phyloP scores from a whole-genome alignment of 257 asterid genomes.

The Paraleonurus japonicus region DNA sequence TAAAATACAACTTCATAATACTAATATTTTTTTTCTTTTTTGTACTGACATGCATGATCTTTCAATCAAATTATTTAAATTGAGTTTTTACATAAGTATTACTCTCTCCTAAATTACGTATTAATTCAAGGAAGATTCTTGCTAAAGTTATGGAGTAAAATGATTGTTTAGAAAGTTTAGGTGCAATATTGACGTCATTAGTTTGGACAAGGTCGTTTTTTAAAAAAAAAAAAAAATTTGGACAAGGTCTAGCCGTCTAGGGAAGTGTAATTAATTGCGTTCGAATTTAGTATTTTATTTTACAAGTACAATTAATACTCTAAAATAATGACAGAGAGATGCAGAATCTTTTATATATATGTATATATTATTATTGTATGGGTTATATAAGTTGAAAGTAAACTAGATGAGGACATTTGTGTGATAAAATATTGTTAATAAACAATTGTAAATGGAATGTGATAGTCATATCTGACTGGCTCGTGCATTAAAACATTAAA shows the following conservation, averaged over 20 bases:
- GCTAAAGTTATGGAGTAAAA: neutral
- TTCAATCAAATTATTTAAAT: too few relatives aligned
- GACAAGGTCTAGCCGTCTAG: too few relatives aligned
- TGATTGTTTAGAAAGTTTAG: neutral
- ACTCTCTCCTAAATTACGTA: neutral
- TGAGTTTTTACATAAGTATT: too few relatives aligned
- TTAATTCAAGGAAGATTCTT: neutral
- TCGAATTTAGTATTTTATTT: neutral
- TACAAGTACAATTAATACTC: neutral
- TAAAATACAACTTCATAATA: too few relatives aligned
- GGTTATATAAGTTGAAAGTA: neutral
- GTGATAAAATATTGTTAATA: neutral
- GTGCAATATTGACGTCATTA: neutral
- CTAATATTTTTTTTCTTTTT: too few relatives aligned
- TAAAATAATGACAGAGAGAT: neutral
- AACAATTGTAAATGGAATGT: neutral
- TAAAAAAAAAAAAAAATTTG: too few relatives aligned
- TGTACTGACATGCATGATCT: too few relatives aligned
- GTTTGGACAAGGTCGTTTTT: too few relatives aligned
- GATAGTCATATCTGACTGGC: neutral
- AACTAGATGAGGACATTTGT: neutral
- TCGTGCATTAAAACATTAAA: neutral
- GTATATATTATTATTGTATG: neutral
- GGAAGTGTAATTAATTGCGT: neutral
- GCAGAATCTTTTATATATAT: neutral